Percentiles rank a stretch among this genome's conserved stretches.
Conservation (phyloP, 129 eudicot species). For the Pseudognaphalium luteoalbum region DNA sequence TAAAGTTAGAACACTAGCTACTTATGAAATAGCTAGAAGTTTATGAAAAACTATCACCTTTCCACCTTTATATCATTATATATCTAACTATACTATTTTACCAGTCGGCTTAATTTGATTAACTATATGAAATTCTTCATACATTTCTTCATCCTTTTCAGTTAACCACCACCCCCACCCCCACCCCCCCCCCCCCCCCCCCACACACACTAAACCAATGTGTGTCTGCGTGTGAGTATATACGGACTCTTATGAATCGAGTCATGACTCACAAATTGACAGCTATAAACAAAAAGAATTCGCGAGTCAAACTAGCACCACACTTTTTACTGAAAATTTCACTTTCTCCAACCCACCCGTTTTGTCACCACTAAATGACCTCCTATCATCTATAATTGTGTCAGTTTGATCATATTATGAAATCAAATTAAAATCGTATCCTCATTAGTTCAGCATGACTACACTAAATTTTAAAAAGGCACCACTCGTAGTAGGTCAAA, state of each 20-base stretch:
- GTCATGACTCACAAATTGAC: neutral
- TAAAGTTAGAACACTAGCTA: too few species aligned
- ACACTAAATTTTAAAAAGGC: neutral
- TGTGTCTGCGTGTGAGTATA: neutral
- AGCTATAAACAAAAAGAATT: neutral
- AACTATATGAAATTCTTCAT: too few species aligned
- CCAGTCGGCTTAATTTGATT: too few species aligned
- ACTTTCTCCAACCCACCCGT: too few species aligned
- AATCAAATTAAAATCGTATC: too few species aligned
- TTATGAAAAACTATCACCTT: too few species aligned
- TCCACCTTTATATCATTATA: too few species aligned
- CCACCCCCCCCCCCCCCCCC: too few species aligned
- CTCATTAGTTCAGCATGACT: neutral
- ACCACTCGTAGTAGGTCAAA: neutral
- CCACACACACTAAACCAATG: neutral
- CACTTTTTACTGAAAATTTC: neutral
- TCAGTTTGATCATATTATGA: neutral
- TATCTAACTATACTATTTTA: too few species aligned
- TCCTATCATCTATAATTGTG: neutral
- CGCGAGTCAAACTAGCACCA: neutral
- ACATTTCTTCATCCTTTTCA: neutral
- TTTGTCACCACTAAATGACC: neutral
- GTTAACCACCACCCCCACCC: too few species aligned
- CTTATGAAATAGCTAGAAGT: too few species aligned
- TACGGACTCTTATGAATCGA: neutral